Evolutionary conservation across 176 grass and related monocot species (phyloP).

Genomic region (Eleusine indica): DNA sequence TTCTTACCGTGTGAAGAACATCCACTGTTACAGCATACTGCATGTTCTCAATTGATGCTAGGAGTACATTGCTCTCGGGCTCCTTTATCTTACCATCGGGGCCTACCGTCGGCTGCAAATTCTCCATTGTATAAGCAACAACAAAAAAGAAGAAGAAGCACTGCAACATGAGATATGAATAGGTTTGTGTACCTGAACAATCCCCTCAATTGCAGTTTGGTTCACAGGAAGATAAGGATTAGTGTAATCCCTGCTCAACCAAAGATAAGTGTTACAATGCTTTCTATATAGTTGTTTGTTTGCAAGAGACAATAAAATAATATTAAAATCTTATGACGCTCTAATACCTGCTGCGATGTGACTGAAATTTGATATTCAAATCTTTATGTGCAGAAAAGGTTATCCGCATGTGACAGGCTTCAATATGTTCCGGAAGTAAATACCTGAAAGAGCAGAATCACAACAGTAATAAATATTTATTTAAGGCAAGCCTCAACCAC

Average conservation of each 20-base stretch:
- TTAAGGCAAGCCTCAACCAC: not conserved
- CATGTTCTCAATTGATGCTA: conserved; percentile 94
- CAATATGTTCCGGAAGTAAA: conserved; percentile 81
- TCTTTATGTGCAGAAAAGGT: conserved; percentile 98
- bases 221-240: conserved; percentile 99
- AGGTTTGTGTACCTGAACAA: conserved; percentile 56
- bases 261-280: conserved; percentile 17
- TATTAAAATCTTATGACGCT: not conserved
- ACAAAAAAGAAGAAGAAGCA: not conserved
- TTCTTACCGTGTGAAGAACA: conserved; percentile 94
- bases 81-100: conserved; percentile 85
- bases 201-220: conserved; percentile 83
- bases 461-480: conserved; percentile 15
- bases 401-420: conserved; percentile 77
- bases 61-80: conserved; percentile 84
- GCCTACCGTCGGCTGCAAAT: conserved; percentile 69
- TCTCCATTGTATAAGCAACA: conserved; percentile 27
- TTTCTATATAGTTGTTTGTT: not conserved
- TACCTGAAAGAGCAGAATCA: conserved; percentile 61
- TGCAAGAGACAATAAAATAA: conserved; percentile 12
- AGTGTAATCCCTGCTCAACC: conserved; percentile 84
- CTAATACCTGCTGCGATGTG: conserved; percentile 89
- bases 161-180: conserved; percentile 11
- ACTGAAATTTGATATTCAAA: conserved; percentile 99
- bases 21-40: conserved; percentile 94